phyloP scores from a whole-genome alignment of 768 basidiomycete species.

The Cyclocybe cylindracea region DNA sequence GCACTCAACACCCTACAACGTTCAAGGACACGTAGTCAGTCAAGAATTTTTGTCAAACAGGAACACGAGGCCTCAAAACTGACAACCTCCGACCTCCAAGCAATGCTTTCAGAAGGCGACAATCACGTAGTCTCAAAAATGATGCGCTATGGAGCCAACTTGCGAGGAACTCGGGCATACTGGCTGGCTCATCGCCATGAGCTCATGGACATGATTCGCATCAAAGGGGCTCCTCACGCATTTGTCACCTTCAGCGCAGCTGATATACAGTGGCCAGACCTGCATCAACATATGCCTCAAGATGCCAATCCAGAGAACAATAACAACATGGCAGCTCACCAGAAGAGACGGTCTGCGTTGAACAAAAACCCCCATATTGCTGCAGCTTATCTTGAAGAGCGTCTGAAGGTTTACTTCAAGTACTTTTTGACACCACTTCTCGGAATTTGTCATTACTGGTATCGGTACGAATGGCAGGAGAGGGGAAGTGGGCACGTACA shows the following conservation, averaged over 20 bases:
- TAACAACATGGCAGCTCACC: too few species aligned
- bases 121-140: constrained; percentile 16
- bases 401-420: too few species aligned
- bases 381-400: too few species aligned
- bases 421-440: constrained; percentile 18
- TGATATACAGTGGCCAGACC: constrained; percentile 30
- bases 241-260: constrained; percentile 28
- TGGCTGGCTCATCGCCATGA: constrained; percentile 22
- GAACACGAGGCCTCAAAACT: constrained; percentile 15
- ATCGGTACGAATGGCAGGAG: neutral
- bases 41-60: constrained; percentile 11
- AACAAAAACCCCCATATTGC: too few species aligned
- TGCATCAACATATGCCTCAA: constrained; percentile 29
- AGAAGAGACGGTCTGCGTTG: too few species aligned
- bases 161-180: constrained; percentile 21
- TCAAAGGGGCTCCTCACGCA: constrained; percentile 19
- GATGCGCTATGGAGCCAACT: constrained; percentile 15
- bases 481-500: constrained; percentile 24
- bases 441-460: neutral
- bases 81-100: constrained; percentile 12
- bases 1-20: too few species aligned
- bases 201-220: constrained; percentile 10
- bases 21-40: constrained; percentile 4
- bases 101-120: constrained; percentile 14
- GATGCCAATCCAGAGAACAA: constrained; percentile 7